Evolutionary conservation across 768 basidiomycete genomes (phyloP).

Genomic region (Lentinus brumalis): DNA sequence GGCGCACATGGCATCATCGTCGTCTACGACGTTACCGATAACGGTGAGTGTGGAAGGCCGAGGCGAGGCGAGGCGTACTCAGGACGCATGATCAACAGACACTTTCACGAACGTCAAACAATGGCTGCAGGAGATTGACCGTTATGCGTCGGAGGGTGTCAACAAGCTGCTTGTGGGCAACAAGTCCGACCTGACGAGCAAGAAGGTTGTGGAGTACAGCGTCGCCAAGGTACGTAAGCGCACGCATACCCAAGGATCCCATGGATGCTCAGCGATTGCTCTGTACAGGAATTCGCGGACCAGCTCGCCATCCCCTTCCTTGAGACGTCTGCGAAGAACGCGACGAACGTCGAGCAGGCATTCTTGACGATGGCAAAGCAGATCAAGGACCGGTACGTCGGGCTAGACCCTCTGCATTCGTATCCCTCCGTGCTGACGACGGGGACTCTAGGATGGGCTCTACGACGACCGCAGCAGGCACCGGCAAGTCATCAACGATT

Average conservation of each 20-base stretch:
- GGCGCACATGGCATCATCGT: constrained; percentile 98
- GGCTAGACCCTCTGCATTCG: background rate
- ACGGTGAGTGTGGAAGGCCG: constrained; percentile 49
- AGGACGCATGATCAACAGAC: constrained; percentile 53
- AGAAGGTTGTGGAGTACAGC: constrained; percentile 91
- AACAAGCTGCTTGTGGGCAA: constrained; percentile 99
- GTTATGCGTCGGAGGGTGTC: constrained; percentile 97
- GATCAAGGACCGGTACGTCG: constrained; percentile 81
- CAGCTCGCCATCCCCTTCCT: constrained; percentile 93
- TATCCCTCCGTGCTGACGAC: background rate
- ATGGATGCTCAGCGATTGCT: background rate
- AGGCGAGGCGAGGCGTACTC: background rate
- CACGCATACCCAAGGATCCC: background rate
- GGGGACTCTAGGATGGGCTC: constrained; percentile 71
- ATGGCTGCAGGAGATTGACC: constrained; percentile 91
- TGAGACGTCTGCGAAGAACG: constrained; percentile 99
- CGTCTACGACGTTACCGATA: constrained; percentile 98
- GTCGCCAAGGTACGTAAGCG: constrained; percentile 68
- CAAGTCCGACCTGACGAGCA: constrained; percentile 97
- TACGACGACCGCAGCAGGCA: constrained; percentile 64
- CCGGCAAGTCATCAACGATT: constrained; percentile 81
- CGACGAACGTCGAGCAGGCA: constrained; percentile 98
- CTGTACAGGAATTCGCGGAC: constrained; percentile 84
- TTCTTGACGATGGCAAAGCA: constrained; percentile 99
- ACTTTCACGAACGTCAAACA: constrained; percentile 96